Conservation (phyloP, 805 yeast genomes). For the Candida sithepensis region DNA sequence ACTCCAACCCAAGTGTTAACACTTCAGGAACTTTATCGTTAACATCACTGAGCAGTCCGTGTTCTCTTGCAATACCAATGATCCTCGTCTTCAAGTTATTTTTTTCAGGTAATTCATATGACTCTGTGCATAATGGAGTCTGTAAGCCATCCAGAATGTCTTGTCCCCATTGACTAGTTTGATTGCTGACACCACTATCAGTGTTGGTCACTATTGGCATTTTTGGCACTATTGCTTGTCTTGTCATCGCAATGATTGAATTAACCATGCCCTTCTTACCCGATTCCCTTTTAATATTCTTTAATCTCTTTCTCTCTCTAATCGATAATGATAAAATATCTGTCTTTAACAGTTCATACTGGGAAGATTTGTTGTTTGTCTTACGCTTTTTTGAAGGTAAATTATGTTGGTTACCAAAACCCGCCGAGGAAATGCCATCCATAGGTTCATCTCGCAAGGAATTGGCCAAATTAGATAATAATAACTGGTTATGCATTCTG, state of each 20-base stretch:
- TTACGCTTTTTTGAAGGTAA: slow-evolving; percentile 35
- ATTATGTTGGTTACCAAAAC: slow-evolving; percentile 40
- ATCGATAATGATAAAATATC: slow-evolving; percentile 84
- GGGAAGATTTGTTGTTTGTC: slow-evolving; percentile 55
- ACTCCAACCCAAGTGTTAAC: slow-evolving; percentile 74
- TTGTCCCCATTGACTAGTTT: slow-evolving; percentile 82
- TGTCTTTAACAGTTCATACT: slow-evolving; percentile 76
- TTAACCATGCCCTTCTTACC: slow-evolving; percentile 74
- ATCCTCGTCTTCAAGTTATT: slow-evolving; percentile 65
- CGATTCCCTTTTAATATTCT: slow-evolving; percentile 76
- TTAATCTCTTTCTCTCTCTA: slow-evolving; percentile 79
- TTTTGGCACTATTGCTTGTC: slow-evolving; percentile 75
- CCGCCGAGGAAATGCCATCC: slow-evolving; percentile 46
- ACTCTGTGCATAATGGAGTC: slow-evolving; percentile 74
- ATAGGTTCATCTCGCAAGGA: slow-evolving; percentile 72
- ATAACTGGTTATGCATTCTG: slow-evolving; percentile 76
- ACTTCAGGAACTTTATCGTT: slow-evolving; percentile 76
- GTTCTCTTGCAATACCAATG: slow-evolving; percentile 81
- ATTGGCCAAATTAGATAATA: slow-evolving; percentile 80
- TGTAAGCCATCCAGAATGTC: slow-evolving; percentile 85
- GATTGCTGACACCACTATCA: slow-evolving; percentile 23
- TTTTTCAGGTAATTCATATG: slow-evolving; percentile 77
- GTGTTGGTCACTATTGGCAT: slow-evolving; percentile 65
- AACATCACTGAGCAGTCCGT: slow-evolving; percentile 82
- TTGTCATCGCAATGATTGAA: slow-evolving; percentile 63